Conservation (phyloP, 768 basidiomycete genomes). For the Sarcomyxa edulis region DNA sequence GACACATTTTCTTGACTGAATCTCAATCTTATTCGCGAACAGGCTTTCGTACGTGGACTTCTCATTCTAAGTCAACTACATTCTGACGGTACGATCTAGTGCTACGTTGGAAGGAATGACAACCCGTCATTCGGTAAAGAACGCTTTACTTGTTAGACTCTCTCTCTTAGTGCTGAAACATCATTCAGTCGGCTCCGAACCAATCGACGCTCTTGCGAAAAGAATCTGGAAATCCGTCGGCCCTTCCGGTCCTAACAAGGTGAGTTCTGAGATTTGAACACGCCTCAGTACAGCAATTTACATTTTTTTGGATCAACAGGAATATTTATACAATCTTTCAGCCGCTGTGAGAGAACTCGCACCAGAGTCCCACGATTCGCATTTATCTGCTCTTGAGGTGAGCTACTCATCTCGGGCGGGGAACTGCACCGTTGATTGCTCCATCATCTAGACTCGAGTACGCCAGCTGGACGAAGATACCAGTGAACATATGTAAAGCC, state of each 20-base stretch:
- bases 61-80: background rate
- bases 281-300: no score
- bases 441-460: slow-evolving; percentile 1
- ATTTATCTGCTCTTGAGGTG: slow-evolving; percentile 76
- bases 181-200: slow-evolving; percentile 72
- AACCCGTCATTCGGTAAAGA: slow-evolving; percentile 81
- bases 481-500: background rate
- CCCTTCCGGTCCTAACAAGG: slow-evolving; percentile 90
- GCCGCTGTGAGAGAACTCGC: slow-evolving; percentile 69
- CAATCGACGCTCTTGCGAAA: slow-evolving; percentile 59
- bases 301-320: no score
- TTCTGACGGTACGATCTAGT: slow-evolving; percentile 28
- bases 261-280: no score
- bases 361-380: slow-evolving; percentile 68
- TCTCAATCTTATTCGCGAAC: slow-evolving; percentile 6
- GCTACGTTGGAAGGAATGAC: slow-evolving; percentile 83
- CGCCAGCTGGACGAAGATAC: slow-evolving; percentile 2
- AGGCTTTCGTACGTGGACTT: slow-evolving; percentile 46
- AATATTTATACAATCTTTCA: slow-evolving; percentile 80
- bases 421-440: background rate
- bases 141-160: slow-evolving; percentile 12
- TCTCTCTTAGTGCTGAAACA: slow-evolving; percentile 1
- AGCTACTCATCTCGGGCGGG: slow-evolving; percentile 9
- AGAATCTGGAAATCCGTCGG: slow-evolving; percentile 74
- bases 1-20: slow-evolving; percentile 6